Evolutionary conservation across 106 monocot genomes (phyloP), one percentile per base, ranked within the genome.

Genomic region (Dioscorea zingiberensis): DNA sequence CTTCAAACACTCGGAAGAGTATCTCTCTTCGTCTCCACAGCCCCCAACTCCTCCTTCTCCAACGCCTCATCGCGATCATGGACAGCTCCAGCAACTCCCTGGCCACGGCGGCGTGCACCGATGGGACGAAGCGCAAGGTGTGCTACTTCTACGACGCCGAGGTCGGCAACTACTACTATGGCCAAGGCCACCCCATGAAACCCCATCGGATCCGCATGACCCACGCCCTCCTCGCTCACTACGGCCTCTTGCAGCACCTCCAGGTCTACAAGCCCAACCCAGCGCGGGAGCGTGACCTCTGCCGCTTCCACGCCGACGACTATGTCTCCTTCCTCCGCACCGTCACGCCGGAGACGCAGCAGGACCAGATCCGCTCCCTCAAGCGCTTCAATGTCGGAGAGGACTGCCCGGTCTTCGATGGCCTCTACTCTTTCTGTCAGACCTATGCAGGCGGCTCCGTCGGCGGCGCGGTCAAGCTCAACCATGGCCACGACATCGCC

Each of bases 121-220:
- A 87, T 47, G 83, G 59, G 17, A 56, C 69, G 44, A 87, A 87
- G 77, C 76, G 87, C 32, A 77, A 75, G 27, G 87, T 87, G 8
- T 87, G 87, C 80, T 87, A 87, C 87, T 87, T 87, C 64, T 87
- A 87, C 80, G 87, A 87, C 65, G 55, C 70, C 18, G 87, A 87
- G 21, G 80, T 87, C 15, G 87, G 87, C 25, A 87, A 87, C 77
- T 87, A 87, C 83, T 87, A 87, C 77, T 87, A 87, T 70, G 87
- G 87, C 18, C 87, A 87, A 45, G 87, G 87, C 8, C 87, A 87
- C 48, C 87, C 87, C 17, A 87, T 87, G 87, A 87, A 87, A 48
- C 87, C 87, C 21, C 87, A 87, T 59, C 83, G 87, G 47, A 83
- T 87, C 61, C 80, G 87, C 5, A 87, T 87, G 87, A 83, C 87